phyloP scores from a whole-genome alignment of 225 moss, liverwort and hornwort species.

The Anthoceros angustus region DNA sequence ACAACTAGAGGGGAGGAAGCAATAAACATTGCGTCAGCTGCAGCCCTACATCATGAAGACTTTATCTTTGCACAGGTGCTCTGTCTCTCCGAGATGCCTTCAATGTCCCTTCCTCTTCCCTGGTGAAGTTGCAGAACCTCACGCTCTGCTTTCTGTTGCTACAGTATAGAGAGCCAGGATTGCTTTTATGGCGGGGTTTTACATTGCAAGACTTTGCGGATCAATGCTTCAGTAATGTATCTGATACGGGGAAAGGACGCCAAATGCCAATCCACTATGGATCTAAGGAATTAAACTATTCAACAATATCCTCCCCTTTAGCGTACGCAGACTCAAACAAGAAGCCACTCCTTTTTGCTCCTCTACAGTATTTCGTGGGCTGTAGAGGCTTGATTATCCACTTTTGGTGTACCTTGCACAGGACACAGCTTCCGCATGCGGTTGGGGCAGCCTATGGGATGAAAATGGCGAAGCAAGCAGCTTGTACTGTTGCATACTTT shows the following conservation, averaged over 20 bases:
- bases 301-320: constrained; percentile 80
- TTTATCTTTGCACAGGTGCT: constrained; percentile 81
- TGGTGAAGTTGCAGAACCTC: not conserved
- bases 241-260: constrained; percentile 82
- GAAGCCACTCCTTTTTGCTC: not conserved
- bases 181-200: constrained; percentile 96
- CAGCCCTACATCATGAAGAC: constrained; percentile 57
- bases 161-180: constrained; percentile 93
- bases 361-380: not conserved
- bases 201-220: constrained; percentile 64
- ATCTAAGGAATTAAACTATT: constrained; percentile 67
- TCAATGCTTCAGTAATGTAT: constrained; percentile 77
- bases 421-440: constrained; percentile 98
- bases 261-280: constrained; percentile 98
- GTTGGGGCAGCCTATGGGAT: constrained; percentile 81
- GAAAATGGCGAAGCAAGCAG: constrained; percentile 53
- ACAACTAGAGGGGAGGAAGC: constrained; percentile 93
- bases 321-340: constrained; percentile 31
- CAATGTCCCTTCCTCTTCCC: not conserved
- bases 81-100: not conserved
- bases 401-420: constrained; percentile 20
- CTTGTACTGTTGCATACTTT: constrained; percentile 64
- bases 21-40: constrained; percentile 77
- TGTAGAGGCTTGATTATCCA: not conserved
- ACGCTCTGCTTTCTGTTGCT: constrained; percentile 9